These are phyloP conservation scores for Gyromitra esculenta DNA, from an alignment of 2,329 filamentous ascomycete species.

Conservation along the genomic window DNA sequence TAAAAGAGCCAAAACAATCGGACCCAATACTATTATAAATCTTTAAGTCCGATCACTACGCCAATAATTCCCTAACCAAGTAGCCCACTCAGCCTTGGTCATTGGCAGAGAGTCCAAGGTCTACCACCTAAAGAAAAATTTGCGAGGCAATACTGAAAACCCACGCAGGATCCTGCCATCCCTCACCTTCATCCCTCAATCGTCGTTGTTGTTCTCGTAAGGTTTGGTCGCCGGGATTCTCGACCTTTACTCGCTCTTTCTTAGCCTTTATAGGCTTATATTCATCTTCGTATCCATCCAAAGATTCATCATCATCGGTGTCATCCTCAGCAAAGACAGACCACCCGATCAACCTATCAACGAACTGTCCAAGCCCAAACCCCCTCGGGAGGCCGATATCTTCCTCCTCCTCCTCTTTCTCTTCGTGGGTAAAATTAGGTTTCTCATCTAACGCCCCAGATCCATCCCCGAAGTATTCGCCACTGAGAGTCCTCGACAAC, in stretches of 20 bases:
- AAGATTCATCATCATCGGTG: conserved; percentile 61
- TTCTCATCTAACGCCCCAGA: conserved; percentile 61
- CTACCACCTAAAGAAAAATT: conserved; percentile 65
- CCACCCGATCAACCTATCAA: conserved; percentile 70
- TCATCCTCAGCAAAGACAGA: conserved; percentile 68
- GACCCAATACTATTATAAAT: conserved; percentile 12
- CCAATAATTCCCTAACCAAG: background rate
- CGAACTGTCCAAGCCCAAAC: conserved; percentile 68
- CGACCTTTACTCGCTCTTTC: conserved; percentile 56
- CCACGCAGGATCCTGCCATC: conserved; percentile 75
- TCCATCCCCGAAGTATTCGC: conserved; percentile 35
- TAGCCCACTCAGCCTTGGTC: background rate
- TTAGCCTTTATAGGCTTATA: conserved; percentile 52
- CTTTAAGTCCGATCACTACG: background rate
- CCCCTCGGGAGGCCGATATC: conserved; percentile 68
- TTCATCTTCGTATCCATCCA: conserved; percentile 61
- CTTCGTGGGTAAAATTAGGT: conserved; percentile 62
- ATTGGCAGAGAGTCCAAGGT: background rate
- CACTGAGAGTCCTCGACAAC: conserved; percentile 58
- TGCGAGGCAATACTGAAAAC: conserved; percentile 72
- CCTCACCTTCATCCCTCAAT: conserved; percentile 68
- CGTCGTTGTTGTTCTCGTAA: conserved; percentile 58
- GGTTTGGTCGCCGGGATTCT: conserved; percentile 46
- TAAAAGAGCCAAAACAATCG: conserved; percentile 20
- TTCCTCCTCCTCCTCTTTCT: conserved; percentile 66